Conservation (phyloP, 192 early-diverging fungal genomes). For the Phycomyces blakesleeanus region DNA sequence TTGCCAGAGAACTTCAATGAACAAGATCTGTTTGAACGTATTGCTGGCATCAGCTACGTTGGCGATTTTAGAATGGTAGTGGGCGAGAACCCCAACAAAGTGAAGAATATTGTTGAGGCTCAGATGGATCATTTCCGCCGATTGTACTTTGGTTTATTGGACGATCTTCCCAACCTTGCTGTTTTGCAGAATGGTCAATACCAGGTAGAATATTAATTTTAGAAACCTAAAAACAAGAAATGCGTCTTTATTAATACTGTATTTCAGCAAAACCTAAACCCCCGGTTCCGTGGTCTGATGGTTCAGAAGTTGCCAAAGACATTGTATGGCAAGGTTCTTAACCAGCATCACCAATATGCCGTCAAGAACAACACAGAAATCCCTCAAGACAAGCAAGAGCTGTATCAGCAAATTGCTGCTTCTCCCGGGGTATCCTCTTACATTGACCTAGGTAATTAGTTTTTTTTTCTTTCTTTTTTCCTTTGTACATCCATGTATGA, state of each 20-base stretch:
- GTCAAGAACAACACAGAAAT: conserved; percentile 7
- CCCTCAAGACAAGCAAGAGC: conserved; percentile 27
- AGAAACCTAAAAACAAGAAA: background rate
- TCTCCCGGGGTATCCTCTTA: conserved; percentile 35
- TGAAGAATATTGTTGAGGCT: conserved; percentile 86
- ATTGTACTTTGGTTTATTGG: conserved; percentile 51
- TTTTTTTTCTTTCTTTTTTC: no score
- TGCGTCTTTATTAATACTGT: conserved; percentile 2
- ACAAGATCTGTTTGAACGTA: conserved; percentile 73
- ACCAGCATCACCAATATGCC: conserved; percentile 38
- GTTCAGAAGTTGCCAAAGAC: conserved; percentile 79
- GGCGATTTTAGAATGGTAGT: conserved; percentile 93
- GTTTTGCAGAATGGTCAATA: conserved; percentile 18
- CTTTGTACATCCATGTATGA: background rate
- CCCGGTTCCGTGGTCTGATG: conserved; percentile 60
- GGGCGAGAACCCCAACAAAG: conserved; percentile 95
- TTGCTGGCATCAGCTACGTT: conserved; percentile 83
- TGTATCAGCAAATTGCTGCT: conserved; percentile 41
- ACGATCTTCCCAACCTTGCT: conserved; percentile 49
- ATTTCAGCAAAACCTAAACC: conserved; percentile 63
- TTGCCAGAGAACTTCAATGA: conserved; percentile 81
- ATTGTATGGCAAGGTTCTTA: conserved; percentile 57
- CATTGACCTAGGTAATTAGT: conserved; percentile 43
- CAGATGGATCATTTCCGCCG: conserved; percentile 61
- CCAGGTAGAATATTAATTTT: no score